Evolutionary conservation across 1,284 basidiomycete species (phyloP).

Genomic region (Ustilago sp.): DNA sequence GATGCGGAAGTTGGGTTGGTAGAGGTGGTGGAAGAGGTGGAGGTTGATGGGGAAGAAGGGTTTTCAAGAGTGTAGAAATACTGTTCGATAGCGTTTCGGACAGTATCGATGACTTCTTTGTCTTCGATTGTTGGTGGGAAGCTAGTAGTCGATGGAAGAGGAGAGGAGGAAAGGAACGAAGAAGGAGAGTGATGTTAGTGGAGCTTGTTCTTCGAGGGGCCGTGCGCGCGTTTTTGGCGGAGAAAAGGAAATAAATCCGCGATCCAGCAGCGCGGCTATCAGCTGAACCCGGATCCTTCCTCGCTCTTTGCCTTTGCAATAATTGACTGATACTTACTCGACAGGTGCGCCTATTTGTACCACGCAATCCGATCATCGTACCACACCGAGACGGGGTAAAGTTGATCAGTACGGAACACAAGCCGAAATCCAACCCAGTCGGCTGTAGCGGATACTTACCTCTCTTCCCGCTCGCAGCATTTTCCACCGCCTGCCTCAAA

Average conservation of each 20-base stretch:
- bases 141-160: constrained; percentile 11
- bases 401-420: background rate
- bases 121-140: constrained; percentile 57
- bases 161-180: background rate
- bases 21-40: background rate
- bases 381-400: background rate
- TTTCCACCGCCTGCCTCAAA: constrained; percentile 57
- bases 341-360: constrained; percentile 34
- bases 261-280: constrained; percentile 3
- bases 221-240: constrained; percentile 1
- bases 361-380: background rate
- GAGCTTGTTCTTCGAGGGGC: background rate
- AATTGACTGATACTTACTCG: constrained; percentile 34
- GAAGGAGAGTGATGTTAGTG: constrained; percentile 8
- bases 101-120: constrained; percentile 50
- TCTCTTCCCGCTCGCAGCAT: constrained; percentile 52
- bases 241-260: constrained; percentile 6
- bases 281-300: background rate
- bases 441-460: constrained; percentile 21
- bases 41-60: background rate
- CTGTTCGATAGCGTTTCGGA: constrained; percentile 45
- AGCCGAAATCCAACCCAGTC: no score
- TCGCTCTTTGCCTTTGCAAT: background rate
- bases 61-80: constrained; percentile 48
- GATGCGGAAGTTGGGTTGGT: background rate